A percentile compares a stretch with the other conserved stretches of the same genome.
Evolutionary conservation across 2,329 filamentous ascomycete species (phyloP).

Genomic region (Sordariomycetes sp.): DNA sequence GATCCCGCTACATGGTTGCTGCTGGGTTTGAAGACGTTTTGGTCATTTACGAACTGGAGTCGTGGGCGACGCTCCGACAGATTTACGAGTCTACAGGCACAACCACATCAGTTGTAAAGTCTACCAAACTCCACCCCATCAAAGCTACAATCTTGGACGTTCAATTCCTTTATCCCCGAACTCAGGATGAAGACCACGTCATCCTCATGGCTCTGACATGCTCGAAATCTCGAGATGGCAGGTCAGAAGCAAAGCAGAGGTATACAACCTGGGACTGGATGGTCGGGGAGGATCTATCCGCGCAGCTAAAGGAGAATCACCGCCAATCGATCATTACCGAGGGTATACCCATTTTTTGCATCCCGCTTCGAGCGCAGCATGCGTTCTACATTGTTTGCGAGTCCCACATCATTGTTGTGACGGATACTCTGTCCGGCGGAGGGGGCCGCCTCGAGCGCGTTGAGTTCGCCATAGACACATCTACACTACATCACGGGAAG

Average conservation of each 20-base stretch:
- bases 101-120: constrained; percentile 53
- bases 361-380: constrained; percentile 62
- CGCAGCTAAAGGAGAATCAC: no score
- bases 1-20: constrained; percentile 59
- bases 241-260: constrained; percentile 8
- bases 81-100: constrained; percentile 31
- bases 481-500: constrained; percentile 35
- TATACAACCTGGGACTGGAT: constrained; percentile 56
- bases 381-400: constrained; percentile 63
- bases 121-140: constrained; percentile 33
- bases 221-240: background rate
- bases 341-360: constrained; percentile 53
- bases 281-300: constrained; percentile 31
- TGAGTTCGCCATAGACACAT: constrained; percentile 16
- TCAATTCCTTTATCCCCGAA: constrained; percentile 70
- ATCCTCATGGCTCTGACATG: constrained; percentile 63
- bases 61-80: constrained; percentile 38
- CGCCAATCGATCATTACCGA: no score
- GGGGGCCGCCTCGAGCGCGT: constrained; percentile 1
- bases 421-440: constrained; percentile 36
- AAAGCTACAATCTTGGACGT: constrained; percentile 75
- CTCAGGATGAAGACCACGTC: constrained; percentile 58
- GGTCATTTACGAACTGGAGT: constrained; percentile 60
- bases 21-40: constrained; percentile 63
- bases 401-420: constrained; percentile 45